Conservation (phyloP, 495 filamentous ascomycete genomes). For the Pyrenula massariospora region DNA sequence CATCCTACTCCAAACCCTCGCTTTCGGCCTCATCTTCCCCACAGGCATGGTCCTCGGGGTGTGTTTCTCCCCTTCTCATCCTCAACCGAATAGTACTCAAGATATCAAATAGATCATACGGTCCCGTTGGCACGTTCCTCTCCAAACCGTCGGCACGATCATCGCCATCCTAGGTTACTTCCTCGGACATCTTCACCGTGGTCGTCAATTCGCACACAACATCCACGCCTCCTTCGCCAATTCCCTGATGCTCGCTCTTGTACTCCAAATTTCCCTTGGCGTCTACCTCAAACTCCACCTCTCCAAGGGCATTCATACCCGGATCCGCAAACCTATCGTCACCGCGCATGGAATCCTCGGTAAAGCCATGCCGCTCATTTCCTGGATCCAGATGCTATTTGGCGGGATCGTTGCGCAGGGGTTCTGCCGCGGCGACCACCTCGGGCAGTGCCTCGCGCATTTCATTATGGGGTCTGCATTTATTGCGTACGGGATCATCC, state of each 20-base stretch:
- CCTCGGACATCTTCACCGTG: slow-evolving; percentile 81
- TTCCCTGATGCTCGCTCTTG: slow-evolving; percentile 64
- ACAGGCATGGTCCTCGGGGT: slow-evolving; percentile 92
- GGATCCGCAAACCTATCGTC: slow-evolving; percentile 61
- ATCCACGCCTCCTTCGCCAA: slow-evolving; percentile 74
- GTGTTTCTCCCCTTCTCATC: slow-evolving; percentile 18
- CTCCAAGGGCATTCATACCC: slow-evolving; percentile 66
- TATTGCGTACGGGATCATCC: slow-evolving; percentile 81
- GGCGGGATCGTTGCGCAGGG: slow-evolving; percentile 87
- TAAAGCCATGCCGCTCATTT: slow-evolving; percentile 72
- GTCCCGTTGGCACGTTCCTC: slow-evolving; percentile 87
- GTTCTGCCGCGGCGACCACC: slow-evolving; percentile 87
- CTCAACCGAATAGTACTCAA: background rate
- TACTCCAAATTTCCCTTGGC: slow-evolving; percentile 67
- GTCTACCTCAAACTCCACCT: slow-evolving; percentile 85
- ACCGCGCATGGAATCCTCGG: slow-evolving; percentile 69
- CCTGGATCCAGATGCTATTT: slow-evolving; percentile 95
- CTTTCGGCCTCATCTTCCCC: slow-evolving; percentile 88
- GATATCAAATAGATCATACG: slow-evolving; percentile 55
- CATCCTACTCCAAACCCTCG: slow-evolving; percentile 75
- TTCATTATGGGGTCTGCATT: slow-evolving; percentile 99
- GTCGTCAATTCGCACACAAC: slow-evolving; percentile 76
- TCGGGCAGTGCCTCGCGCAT: slow-evolving; percentile 89
- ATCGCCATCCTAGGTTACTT: slow-evolving; percentile 79
- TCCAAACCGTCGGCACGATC: slow-evolving; percentile 62